Percentiles rank a stretch among this genome's conserved stretches.
These are phyloP conservation scores for Cymbopogon flexuosus DNA, from an alignment of 202 grass and related monocot species.

Conservation along the genomic window DNA sequence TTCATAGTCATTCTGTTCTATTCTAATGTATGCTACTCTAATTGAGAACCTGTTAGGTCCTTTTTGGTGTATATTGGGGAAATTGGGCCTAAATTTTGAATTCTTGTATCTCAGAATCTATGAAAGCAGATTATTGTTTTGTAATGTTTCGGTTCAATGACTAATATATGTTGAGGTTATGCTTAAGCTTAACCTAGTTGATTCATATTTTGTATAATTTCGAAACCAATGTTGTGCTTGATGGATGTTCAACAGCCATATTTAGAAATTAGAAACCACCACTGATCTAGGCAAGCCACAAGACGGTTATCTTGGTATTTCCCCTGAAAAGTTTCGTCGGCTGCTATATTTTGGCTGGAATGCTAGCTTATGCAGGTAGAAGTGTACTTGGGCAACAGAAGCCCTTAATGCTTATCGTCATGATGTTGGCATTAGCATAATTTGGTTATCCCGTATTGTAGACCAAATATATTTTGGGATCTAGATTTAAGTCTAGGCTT, in stretches of 20 bases:
- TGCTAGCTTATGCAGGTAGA: not conserved
- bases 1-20: not conserved
- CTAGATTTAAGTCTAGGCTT: not conserved
- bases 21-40: not conserved
- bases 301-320: too few relatives aligned
- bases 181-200: not conserved
- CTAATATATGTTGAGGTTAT: conserved; percentile 1
- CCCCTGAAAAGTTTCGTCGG: not conserved
- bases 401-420: not conserved
- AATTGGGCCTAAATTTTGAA: not conserved
- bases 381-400: not conserved
- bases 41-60: not conserved
- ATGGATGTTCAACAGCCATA: not conserved
- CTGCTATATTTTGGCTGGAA: not conserved
- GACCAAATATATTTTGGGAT: not conserved
- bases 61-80: not conserved
- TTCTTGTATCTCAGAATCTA: not conserved
- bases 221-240: not conserved
- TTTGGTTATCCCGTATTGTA: not conserved
- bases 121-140: not conserved
- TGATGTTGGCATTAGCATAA: not conserved
- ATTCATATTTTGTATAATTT: not conserved
- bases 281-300: not conserved
- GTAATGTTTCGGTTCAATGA: not conserved
- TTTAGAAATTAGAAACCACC: too few relatives aligned